These are phyloP conservation scores for Chrysoporthe austroafricana DNA, from an alignment of 2,329 filamentous ascomycete genomes.

Conservation along the genomic window DNA sequence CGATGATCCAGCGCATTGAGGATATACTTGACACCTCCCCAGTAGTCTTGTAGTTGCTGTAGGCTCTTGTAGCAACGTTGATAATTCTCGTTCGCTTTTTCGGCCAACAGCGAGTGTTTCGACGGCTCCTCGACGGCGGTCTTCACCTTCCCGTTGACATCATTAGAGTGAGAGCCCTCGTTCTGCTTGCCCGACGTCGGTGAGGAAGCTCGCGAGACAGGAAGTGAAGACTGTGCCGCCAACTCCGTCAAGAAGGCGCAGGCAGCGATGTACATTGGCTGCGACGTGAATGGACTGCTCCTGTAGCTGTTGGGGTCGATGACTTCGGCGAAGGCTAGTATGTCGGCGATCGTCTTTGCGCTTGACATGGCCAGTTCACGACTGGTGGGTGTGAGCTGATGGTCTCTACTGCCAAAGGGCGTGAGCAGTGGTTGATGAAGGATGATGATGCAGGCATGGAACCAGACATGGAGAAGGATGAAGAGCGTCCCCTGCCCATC, in stretches of 20 bases:
- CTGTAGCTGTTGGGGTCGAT: constrained; percentile 86
- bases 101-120: constrained; percentile 77
- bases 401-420: constrained; percentile 68
- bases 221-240: constrained; percentile 69
- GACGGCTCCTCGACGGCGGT: constrained; percentile 42
- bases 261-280: constrained; percentile 89
- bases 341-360: constrained; percentile 89
- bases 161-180: neutral
- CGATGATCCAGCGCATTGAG: constrained; percentile 86
- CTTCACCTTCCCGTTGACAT: constrained; percentile 19
- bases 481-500: constrained; percentile 84
- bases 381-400: constrained; percentile 78
- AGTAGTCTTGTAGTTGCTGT: constrained; percentile 80
- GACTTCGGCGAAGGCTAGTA: constrained; percentile 81
- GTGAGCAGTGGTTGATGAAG: constrained; percentile 82
- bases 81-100: constrained; percentile 84
- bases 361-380: constrained; percentile 84
- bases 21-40: constrained; percentile 87
- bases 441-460: constrained; percentile 83
- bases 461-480: constrained; percentile 86
- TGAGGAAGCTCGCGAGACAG: constrained; percentile 63
- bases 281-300: constrained; percentile 86
- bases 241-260: constrained; percentile 89
- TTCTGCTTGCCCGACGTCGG: constrained; percentile 42
- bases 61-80: constrained; percentile 84